Conservation (phyloP, 169 alveolate genomes). For the Cryptosporidium ubiquitum region DNA sequence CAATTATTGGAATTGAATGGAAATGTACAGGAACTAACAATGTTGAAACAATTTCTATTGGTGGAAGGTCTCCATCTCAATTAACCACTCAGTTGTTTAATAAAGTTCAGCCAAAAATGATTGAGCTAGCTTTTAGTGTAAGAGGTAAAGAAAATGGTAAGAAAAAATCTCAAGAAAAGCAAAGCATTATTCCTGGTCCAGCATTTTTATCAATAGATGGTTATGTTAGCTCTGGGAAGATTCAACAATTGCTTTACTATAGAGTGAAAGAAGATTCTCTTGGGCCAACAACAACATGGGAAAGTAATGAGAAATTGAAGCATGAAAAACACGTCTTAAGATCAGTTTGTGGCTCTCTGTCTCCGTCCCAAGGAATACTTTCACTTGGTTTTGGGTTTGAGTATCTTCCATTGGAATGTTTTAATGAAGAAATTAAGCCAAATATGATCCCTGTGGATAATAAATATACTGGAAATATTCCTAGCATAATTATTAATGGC, state of each 20-base stretch:
- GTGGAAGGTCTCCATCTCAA: constrained; percentile 70
- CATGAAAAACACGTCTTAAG: constrained; percentile 38
- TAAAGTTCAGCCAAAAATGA: constrained; percentile 68
- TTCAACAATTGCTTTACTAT: constrained; percentile 64
- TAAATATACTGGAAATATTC: constrained; percentile 21
- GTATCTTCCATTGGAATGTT: constrained; percentile 41
- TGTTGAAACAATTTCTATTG: constrained; percentile 38
- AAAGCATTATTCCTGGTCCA: constrained; percentile 49
- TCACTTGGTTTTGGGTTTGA: constrained; percentile 69
- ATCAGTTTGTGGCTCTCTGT: constrained; percentile 39
- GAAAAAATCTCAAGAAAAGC: neutral
- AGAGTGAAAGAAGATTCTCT: constrained; percentile 32
- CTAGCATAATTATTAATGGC: constrained; percentile 44
- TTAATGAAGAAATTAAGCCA: constrained; percentile 19
- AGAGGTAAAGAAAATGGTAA: neutral
- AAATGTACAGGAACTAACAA: constrained; percentile 55
- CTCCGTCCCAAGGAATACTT: constrained; percentile 53
- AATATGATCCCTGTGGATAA: constrained; percentile 43
- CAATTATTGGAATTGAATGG: constrained; percentile 72
- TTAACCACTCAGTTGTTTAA: constrained; percentile 48
- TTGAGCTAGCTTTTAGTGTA: constrained; percentile 47
- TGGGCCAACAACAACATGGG: constrained; percentile 57
- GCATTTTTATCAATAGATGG: constrained; percentile 68
- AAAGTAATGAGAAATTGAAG: constrained; percentile 33
- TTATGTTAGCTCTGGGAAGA: constrained; percentile 37